Base-by-base conservation (phyloP, 2,329 filamentous ascomycete species). In the Calonectria pteridis region DNA sequence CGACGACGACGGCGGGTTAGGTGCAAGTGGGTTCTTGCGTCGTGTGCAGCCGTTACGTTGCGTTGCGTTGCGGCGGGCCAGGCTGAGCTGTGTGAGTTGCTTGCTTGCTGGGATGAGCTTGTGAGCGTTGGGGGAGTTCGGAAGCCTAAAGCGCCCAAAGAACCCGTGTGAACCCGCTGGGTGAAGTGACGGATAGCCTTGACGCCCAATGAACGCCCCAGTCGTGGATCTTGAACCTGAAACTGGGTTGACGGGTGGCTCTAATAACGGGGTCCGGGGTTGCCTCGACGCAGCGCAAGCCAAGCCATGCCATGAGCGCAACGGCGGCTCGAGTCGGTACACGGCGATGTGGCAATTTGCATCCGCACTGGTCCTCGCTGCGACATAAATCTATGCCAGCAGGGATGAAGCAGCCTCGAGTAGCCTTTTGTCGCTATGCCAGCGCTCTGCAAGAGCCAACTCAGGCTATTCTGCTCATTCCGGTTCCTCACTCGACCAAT, bases 171-270 rank as follows among this genome's bases (percentile, higher is more conserved):
- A 67, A 51, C 50, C 50, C 26, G 23, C 29, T 64, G 37, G 37
- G 29, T 64, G 33, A 62, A 40, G 33, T 40, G 55, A 62, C 31
- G 55, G 33, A 37, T 62, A 40, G 14, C 31, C 37, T 62, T 40
- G 55, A 64, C 43, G 43, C 67, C 55, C 53, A 63, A 50, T 62
- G 37, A 51, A 51, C 37, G 59, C 59, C 40, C 59, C 59, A 64
- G 59, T 49, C 55, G 55, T 64, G 46, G 67, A 65, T 70, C 67
- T 70, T 51, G 46, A 64, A 55, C 58, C 58, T 65, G 67, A 70
- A 70, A 59, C 67, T 65, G 67, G 67, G 37, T 70, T 70, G 67
- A 65, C 67, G 67, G 67, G 59, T 64, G 67, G 67, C 33, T 46
- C 55, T 26, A 66, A 64, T 20, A 66, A 64, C 62, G 51, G 59